Percentiles rank a stretch among this genome's conserved stretches.
These are phyloP conservation scores for Zymoseptoria tritici DNA, from an alignment of 2,329 filamentous ascomycete genomes.

Conservation along the genomic window DNA sequence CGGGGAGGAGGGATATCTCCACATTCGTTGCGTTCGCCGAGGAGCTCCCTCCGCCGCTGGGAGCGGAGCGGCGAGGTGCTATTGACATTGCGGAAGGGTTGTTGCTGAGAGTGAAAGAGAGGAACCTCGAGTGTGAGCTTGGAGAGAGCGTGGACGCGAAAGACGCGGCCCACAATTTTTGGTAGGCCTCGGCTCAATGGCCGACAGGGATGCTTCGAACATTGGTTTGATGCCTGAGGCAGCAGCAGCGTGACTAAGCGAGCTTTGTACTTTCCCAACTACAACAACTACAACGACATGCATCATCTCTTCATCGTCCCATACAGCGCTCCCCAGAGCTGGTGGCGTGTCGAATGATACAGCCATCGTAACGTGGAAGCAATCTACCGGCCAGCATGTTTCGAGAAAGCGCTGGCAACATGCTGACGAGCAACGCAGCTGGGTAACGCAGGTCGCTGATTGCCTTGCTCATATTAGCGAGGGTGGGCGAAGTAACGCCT, in stretches of 20 bases:
- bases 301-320: too few relatives aligned
- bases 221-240: not conserved
- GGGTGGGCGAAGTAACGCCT: too few relatives aligned
- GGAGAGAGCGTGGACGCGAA: not conserved
- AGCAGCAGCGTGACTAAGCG: not conserved
- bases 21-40: slow-evolving; percentile 6
- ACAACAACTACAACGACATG: too few relatives aligned
- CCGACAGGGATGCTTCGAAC: not conserved
- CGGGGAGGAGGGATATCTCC: slow-evolving; percentile 74
- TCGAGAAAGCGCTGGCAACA: not conserved
- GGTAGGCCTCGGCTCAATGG: not conserved
- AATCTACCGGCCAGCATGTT: not conserved
- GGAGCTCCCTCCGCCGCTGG: not conserved
- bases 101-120: not conserved
- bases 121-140: not conserved
- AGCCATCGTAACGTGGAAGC: not conserved
- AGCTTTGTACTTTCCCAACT: not conserved
- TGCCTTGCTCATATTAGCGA: too few relatives aligned
- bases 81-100: slow-evolving; percentile 1
- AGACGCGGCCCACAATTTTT: not conserved
- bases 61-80: slow-evolving; percentile 5
- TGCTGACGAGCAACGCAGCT: not conserved
- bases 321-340: too few relatives aligned
- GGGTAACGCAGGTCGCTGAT: not conserved
- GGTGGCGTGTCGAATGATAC: not conserved